These are phyloP conservation scores for Lagenidium sp. DNA, from an alignment of 352 stramenopile genomes.

Conservation along the genomic window DNA sequence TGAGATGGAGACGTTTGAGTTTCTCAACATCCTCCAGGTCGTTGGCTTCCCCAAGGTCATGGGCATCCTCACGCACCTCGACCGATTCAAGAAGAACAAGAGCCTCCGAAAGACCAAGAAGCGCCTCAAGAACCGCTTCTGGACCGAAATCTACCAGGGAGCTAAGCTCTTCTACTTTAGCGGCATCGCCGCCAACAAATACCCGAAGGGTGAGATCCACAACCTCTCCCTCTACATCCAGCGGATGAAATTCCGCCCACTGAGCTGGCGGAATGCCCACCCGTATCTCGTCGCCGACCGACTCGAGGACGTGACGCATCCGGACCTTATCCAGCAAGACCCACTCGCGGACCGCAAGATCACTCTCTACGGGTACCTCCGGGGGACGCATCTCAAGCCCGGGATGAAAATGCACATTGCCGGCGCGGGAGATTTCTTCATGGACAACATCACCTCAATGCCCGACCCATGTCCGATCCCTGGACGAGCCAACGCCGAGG, in stretches of 20 bases:
- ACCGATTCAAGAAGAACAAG: constrained; percentile 98
- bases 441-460: constrained; percentile 91
- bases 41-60: constrained; percentile 92
- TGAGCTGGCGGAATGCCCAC: constrained; percentile 99
- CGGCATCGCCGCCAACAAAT: constrained; percentile 98
- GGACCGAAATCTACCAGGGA: constrained; percentile 96
- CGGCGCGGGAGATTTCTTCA: constrained; percentile 96
- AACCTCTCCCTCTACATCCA: constrained; percentile 97
- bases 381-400: constrained; percentile 97
- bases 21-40: constrained; percentile 99
- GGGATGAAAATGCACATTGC: constrained; percentile 97
- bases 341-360: constrained; percentile 89
- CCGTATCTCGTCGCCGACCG: constrained; percentile 98
- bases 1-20: constrained; percentile 99
- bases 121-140: constrained; percentile 97
- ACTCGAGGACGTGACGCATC: constrained; percentile 96
- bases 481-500: constrained; percentile 31
- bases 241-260: constrained; percentile 96
- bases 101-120: constrained; percentile 98
- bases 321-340: constrained; percentile 91
- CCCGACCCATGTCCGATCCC: constrained; percentile 96
- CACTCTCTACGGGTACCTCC: constrained; percentile 97
- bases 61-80: constrained; percentile 98
- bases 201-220: constrained; percentile 98
- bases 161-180: constrained; percentile 97